Evolutionary conservation across 169 alveolate species (phyloP).

Genomic region (Theileria equi): DNA sequence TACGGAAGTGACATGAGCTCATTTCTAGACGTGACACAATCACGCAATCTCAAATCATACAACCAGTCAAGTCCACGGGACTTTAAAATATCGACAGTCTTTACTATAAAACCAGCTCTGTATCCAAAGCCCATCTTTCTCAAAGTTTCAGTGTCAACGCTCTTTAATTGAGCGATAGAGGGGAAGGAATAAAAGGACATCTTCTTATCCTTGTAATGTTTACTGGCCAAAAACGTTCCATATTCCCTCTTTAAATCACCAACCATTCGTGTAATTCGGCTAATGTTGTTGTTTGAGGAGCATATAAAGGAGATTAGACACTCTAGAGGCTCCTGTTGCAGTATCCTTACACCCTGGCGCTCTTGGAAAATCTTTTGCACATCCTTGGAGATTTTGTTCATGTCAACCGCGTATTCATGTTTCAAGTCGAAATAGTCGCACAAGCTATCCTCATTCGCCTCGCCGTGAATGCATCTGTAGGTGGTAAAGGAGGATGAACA

Average conservation of each 20-base stretch:
- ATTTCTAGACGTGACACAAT: constrained; percentile 3
- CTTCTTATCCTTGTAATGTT: neutral
- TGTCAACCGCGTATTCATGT: constrained; percentile 44
- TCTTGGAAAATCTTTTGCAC: constrained; percentile 56
- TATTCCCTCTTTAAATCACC: constrained; percentile 55
- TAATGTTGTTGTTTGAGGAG: constrained; percentile 78
- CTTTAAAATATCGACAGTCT: constrained; percentile 49
- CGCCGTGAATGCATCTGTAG: constrained; percentile 30
- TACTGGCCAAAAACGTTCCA: constrained; percentile 40
- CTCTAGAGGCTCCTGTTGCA: constrained; percentile 73
- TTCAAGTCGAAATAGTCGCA: constrained; percentile 33
- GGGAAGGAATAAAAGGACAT: constrained; percentile 66
- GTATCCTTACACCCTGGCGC: constrained; percentile 64
- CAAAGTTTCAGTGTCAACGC: constrained; percentile 39
- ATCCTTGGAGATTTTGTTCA: constrained; percentile 54
- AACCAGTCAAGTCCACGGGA: constrained; percentile 57
- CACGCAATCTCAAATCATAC: constrained; percentile 34
- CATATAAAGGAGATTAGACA: constrained; percentile 75
- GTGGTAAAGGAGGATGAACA: constrained; percentile 1
- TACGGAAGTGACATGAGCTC: constrained; percentile 32
- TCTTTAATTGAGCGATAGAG: constrained; percentile 35
- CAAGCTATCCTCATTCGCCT: constrained; percentile 7
- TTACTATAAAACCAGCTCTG: constrained; percentile 60
- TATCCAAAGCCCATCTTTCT: constrained; percentile 66
- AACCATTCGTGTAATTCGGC: constrained; percentile 67